Conservation (phyloP, 2,329 filamentous ascomycete genomes). For the Xylaria sp. region DNA sequence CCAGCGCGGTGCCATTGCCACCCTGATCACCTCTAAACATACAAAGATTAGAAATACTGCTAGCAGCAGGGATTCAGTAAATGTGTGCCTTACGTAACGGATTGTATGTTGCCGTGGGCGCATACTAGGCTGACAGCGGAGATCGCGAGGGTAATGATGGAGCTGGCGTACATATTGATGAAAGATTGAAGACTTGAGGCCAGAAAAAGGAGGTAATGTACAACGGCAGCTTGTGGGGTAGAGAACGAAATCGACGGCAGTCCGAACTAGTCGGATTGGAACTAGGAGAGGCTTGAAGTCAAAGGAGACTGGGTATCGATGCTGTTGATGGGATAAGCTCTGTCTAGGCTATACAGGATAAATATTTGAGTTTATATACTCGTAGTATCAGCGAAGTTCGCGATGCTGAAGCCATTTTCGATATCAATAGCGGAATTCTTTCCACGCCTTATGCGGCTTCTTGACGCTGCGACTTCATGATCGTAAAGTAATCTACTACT, state of each 20-base stretch:
- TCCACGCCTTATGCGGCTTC: neutral
- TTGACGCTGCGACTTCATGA: neutral
- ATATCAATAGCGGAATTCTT: neutral
- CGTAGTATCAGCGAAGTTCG: conserved; percentile 3
- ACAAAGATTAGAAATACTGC: conserved; percentile 5
- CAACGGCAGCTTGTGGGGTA: neutral
- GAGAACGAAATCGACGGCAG: conserved; percentile 8
- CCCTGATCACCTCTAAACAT: conserved; percentile 27
- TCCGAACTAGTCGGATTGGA: conserved; percentile 21
- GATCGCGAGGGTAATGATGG: conserved; percentile 11
- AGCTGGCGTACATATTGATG: conserved; percentile 22
- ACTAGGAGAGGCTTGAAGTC: conserved; percentile 6
- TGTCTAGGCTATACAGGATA: neutral
- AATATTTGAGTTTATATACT: conserved; percentile 23
- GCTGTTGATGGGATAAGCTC: neutral
- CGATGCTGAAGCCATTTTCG: conserved; percentile 3
- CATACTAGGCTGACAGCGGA: conserved; percentile 28
- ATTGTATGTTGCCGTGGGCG: conserved; percentile 30
- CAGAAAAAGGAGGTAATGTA: neutral
- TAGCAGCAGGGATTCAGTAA: neutral
- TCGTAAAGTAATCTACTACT: neutral
- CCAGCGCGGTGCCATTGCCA: conserved; percentile 32
- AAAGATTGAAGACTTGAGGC: neutral
- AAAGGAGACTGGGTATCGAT: conserved; percentile 6
- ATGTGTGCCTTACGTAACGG: conserved; percentile 25